phyloP scores from a whole-genome alignment of 2,329 filamentous ascomycete species.

The Aspergillus aculeatinus region DNA sequence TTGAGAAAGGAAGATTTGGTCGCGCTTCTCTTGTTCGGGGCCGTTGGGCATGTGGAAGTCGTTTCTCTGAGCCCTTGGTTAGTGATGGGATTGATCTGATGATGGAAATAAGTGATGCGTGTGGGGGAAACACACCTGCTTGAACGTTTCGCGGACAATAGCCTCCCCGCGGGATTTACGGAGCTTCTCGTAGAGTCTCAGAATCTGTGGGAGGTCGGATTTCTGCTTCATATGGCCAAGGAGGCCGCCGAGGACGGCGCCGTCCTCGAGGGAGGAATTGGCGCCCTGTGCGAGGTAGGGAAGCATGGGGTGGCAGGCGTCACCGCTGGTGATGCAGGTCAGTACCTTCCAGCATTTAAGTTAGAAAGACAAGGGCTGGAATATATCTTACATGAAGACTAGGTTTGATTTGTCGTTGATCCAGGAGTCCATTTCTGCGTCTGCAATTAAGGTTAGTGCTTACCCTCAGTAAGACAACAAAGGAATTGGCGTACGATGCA shows the following conservation, averaged over 20 bases:
- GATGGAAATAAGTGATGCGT: not conserved
- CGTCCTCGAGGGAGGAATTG: conserved; percentile 67
- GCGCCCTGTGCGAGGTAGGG: conserved; percentile 66
- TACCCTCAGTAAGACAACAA: not conserved
- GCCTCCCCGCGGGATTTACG: conserved; percentile 52
- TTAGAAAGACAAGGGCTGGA: not conserved
- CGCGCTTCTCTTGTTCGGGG: conserved; percentile 57
- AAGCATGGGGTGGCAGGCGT: conserved; percentile 65
- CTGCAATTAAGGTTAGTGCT: conserved; percentile 20
- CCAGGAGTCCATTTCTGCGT: conserved; percentile 56
- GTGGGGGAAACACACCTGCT: conserved; percentile 30
- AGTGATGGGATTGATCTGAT: not conserved
- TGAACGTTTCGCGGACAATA: conserved; percentile 64
- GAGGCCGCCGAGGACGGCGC: conserved; percentile 61
- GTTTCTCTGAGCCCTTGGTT: conserved; percentile 39
- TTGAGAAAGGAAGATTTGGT: conserved; percentile 57
- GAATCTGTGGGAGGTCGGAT: conserved; percentile 42
- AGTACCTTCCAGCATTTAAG: not conserved
- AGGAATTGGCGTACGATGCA: conserved; percentile 43
- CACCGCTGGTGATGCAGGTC: conserved; percentile 43
- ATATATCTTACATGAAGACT: conserved; percentile 36
- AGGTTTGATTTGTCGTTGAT: conserved; percentile 54
- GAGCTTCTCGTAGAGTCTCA: conserved; percentile 48
- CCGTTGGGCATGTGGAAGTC: conserved; percentile 57
- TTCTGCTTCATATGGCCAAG: conserved; percentile 52